A percentile compares a stretch with the other conserved stretches of the same genome.
Evolutionary conservation across 1,284 basidiomycete species (phyloP).

Genomic region (Moniliella sp.): DNA sequence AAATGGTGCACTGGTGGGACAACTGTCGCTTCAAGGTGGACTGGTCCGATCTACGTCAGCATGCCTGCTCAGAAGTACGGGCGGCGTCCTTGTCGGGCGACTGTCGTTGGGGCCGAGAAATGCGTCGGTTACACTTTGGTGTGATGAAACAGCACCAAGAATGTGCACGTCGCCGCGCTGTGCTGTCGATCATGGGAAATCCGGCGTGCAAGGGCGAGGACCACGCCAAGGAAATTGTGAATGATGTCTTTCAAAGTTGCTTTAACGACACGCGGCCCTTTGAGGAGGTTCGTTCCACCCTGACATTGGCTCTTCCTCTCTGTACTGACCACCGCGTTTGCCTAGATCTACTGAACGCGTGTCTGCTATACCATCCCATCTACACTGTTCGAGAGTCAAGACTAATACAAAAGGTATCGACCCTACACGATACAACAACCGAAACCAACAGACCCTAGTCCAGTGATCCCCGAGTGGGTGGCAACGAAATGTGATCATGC

Average conservation of each 20-base stretch:
- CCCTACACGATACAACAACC: no score
- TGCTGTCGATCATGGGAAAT: slow-evolving; percentile 56
- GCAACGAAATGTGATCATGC: no score
- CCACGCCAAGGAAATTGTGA: slow-evolving; percentile 77
- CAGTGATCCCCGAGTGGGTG: no score
- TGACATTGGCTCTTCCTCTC: no score
- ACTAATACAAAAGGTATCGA: no score
- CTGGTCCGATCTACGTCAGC: slow-evolving; percentile 71
- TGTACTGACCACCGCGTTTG: no score
- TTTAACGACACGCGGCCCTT: slow-evolving; percentile 86
- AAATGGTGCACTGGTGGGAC: slow-evolving; percentile 87
- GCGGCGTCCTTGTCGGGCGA: slow-evolving; percentile 90
- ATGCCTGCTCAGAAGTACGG: slow-evolving; percentile 85
- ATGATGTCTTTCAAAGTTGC: slow-evolving; percentile 89
- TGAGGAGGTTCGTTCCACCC: slow-evolving; percentile 88
- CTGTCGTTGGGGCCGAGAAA: no score
- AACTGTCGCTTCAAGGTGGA: slow-evolving; percentile 80
- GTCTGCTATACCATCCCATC: no score
- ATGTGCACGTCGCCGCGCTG: slow-evolving; percentile 68
- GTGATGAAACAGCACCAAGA: slow-evolving; percentile 86
- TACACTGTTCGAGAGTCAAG: no score
- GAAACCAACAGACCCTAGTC: no score
- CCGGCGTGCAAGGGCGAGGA: no score
- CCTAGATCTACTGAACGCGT: no score
- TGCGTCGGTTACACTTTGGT: slow-evolving; percentile 45